Percentiles rank a stretch among this genome's conserved stretches.
Evolutionary conservation across 2,329 filamentous ascomycete species (phyloP).

Genomic region (Colletotrichum tropicale): DNA sequence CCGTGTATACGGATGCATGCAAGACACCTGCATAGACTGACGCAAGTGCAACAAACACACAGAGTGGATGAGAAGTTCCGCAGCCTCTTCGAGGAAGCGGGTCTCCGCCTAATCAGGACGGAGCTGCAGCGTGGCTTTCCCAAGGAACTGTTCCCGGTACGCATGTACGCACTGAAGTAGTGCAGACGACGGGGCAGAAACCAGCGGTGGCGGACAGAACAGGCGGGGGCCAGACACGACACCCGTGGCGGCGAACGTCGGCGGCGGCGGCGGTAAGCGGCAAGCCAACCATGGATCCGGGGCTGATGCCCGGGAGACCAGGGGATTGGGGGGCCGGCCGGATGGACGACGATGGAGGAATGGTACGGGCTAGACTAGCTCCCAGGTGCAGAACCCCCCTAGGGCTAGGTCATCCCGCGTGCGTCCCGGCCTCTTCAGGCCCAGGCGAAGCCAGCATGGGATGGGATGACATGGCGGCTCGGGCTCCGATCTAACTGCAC

Average conservation of each 20-base stretch:
- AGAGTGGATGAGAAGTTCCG: conserved; percentile 76
- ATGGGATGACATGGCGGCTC: conserved; percentile 19
- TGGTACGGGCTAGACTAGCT: background rate
- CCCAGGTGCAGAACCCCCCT: background rate
- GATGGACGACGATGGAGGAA: background rate
- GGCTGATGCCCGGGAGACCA: background rate
- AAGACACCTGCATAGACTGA: conserved; percentile 13
- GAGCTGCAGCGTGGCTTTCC: conserved; percentile 78
- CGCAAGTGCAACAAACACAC: conserved; percentile 4
- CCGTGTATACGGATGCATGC: conserved; percentile 10
- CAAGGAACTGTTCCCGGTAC: conserved; percentile 72
- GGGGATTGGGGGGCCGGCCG: conserved; percentile 4
- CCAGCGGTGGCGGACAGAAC: conserved; percentile 3
- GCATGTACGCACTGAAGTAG: conserved; percentile 74
- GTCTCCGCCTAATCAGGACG: conserved; percentile 69
- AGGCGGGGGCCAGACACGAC: background rate
- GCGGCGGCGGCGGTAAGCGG: conserved; percentile 10
- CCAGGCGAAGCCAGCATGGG: background rate
- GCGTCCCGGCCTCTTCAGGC: background rate
- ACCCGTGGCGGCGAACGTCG: background rate
- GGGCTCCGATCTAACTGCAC: conserved; percentile 20
- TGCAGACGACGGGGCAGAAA: background rate
- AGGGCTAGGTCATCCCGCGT: background rate
- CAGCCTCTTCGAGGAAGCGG: conserved; percentile 70
- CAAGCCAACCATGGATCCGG: conserved; percentile 13